A percentile compares a stretch with the other conserved stretches of the same genome.
phyloP scores from a whole-genome alignment of 441 rosid genomes.

The Manihot esculenta region DNA sequence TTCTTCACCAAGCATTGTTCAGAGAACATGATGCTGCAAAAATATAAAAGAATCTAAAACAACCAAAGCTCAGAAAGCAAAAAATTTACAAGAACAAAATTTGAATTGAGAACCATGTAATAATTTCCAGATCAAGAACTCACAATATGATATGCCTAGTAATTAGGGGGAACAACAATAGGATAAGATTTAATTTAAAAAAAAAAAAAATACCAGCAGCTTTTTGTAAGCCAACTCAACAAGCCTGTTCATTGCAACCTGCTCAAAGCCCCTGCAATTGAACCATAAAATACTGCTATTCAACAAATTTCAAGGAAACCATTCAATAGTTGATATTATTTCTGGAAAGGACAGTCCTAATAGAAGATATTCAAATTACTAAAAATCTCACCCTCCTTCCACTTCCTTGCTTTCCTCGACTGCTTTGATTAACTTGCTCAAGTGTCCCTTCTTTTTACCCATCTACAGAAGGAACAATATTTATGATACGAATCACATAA shows the following conservation, averaged over 20 bases:
- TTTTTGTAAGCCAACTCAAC: constrained; percentile 57
- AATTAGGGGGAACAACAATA: not conserved
- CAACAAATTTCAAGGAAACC: not conserved
- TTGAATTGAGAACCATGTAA: not conserved
- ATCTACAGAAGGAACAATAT: constrained; percentile 29
- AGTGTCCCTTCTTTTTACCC: constrained; percentile 37
- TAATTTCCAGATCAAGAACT: not conserved
- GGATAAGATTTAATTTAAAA: not conserved
- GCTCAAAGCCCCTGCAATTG: constrained; percentile 50
- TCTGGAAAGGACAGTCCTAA: not conserved
- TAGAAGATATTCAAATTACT: not conserved
- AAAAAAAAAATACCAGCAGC: constrained; percentile 39
- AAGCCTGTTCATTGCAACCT: constrained; percentile 53
- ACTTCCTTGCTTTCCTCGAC: constrained; percentile 34
- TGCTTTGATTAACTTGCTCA: constrained; percentile 37
- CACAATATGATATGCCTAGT: not conserved
- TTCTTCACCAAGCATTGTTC: not conserved
- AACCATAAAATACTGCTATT: constrained; percentile 12
- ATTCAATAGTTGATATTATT: not conserved
- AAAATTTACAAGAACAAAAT: not conserved
- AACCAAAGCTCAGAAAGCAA: not conserved
- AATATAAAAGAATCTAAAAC: not conserved
- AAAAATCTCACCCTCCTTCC: constrained; percentile 39
- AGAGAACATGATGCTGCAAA: not conserved
- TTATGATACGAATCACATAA: not conserved